A percentile compares a stretch with the other conserved stretches of the same genome.
phyloP scores from a whole-genome alignment of 139 green algal genomes.

The Tetraselmis chui region DNA sequence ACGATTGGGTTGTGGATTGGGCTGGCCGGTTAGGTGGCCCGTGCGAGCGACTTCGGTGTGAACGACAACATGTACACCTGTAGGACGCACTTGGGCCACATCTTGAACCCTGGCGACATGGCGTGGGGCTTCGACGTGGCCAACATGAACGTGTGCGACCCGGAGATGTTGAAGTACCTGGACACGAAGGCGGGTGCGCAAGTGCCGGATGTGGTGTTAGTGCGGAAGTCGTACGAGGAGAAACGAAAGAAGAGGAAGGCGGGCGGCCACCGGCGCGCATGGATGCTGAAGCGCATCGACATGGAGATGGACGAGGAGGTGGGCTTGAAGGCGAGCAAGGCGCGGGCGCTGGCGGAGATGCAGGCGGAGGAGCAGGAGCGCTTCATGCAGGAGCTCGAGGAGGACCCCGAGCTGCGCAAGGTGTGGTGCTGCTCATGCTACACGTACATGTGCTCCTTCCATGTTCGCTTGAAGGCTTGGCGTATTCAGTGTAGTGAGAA shows the following conservation, averaged over 20 bases:
- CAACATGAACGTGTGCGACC: conserved; percentile 62
- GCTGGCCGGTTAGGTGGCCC: conserved; percentile 78
- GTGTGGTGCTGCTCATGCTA: background rate
- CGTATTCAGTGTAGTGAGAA: too few relatives aligned
- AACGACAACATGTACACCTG: conserved; percentile 78
- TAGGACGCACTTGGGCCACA: conserved; percentile 78
- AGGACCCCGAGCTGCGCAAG: conserved; percentile 68
- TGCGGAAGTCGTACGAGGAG: conserved; percentile 85
- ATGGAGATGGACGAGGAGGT: conserved; percentile 56
- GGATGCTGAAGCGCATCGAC: conserved; percentile 71
- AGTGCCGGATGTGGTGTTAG: conserved; percentile 85
- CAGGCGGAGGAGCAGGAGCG: conserved; percentile 12
- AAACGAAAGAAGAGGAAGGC: conserved; percentile 48
- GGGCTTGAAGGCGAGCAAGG: conserved; percentile 2
- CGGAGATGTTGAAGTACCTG: conserved; percentile 67
- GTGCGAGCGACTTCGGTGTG: conserved; percentile 76
- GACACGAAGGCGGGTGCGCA: conserved; percentile 34
- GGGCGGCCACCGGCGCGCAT: conserved; percentile 43
- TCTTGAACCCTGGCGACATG: conserved; percentile 79
- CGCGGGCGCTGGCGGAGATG: background rate
- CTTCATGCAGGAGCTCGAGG: conserved; percentile 64
- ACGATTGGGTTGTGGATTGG: too few relatives aligned
- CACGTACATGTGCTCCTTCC: too few relatives aligned
- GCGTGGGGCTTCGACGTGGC: conserved; percentile 85
- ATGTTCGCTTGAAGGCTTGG: too few relatives aligned